Percentiles rank a stretch among this genome's conserved stretches.
phyloP scores from a whole-genome alignment of 768 basidiomycete genomes.

The Rhodotorula toruloides region DNA sequence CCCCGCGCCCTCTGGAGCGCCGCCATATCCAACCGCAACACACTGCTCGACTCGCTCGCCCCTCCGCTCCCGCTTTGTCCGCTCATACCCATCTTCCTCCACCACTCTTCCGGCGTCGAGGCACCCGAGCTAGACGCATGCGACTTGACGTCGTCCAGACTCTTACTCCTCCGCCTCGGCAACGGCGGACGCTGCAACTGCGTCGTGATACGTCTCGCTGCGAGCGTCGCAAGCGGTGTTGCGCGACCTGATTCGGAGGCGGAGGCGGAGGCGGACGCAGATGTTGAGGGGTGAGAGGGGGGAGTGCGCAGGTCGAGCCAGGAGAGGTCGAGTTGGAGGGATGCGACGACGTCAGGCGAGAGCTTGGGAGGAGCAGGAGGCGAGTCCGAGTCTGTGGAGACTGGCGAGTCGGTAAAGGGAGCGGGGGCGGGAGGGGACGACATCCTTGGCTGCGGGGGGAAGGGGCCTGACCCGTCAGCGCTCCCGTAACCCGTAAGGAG shows the following conservation, averaged over 20 bases:
- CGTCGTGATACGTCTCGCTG: slow-evolving; percentile 8
- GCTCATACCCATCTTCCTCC: no score
- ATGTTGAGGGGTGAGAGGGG: neutral
- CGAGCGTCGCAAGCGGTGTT: slow-evolving; percentile 17
- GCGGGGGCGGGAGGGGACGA: neutral
- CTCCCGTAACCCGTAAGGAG: no score
- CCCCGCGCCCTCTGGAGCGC: no score
- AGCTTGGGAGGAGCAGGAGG: no score
- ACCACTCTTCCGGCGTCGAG: neutral
- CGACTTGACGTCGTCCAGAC: slow-evolving; percentile 19
- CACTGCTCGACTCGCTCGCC: no score
- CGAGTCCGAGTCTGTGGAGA: neutral
- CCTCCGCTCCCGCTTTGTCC: no score
- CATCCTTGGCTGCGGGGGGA: no score
- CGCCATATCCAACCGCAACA: no score
- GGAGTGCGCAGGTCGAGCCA: slow-evolving; percentile 12
- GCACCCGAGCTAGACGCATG: no score
- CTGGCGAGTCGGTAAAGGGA: neutral
- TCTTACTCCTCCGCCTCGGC: slow-evolving; percentile 21
- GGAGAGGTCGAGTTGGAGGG: slow-evolving; percentile 9
- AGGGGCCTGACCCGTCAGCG: no score
- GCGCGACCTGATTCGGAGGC: neutral
- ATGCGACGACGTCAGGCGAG: slow-evolving; percentile 7
- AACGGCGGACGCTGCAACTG: slow-evolving; percentile 8
- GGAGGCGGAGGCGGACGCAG: neutral